Evolutionary conservation across 257 asterid genomes (phyloP), one percentile per base, ranked within the genome.

Genomic region (Solanum medicagineum): DNA sequence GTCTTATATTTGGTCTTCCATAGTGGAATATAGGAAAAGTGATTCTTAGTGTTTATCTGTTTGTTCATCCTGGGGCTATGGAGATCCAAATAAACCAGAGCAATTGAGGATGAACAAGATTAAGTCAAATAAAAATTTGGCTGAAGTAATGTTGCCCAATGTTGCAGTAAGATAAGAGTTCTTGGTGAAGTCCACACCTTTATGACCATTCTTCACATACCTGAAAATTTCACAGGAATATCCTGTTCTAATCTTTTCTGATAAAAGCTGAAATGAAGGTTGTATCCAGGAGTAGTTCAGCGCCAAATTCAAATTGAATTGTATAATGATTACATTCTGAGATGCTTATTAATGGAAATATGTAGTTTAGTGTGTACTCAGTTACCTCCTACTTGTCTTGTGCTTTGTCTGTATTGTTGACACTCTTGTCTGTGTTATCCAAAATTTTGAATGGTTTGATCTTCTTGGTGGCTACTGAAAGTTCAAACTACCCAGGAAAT

Each of bases 371-470:
- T 82, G 86, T 68, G 85, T 73, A 86, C 81, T 79, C 81, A 85
- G 57, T 60, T 85, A 32, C 80, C 84, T 83, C 73, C 69, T 65
- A 83, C 88, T 86, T 87, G 90, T 91, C 93, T 89, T 85, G 88
- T 86, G 81, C 86, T 69, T 84, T 86, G 88, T 85, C 87, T 87
- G 56, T 57, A 60, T 84, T 44, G 56, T 66, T 84, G 79, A 65
- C 53, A 49, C 54, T 32, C 22, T 59, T 87, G 93, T 89, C 93
- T 84, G 81, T 83, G 16, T 85, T 84, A 85, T 85, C 74, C 87
- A 75, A 44, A 82, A 71, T 71, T 84, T 59, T 79, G 84, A 88
- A 83, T 69, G 26, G 59, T 59, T 81, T 81, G 44, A 66, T 74
- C 45, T 81, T 73, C 65, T 80, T 55, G 71, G 56, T 68, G 84